These are phyloP conservation scores for Suillus alpinus DNA, from an alignment of 768 basidiomycete species.

Conservation along the genomic window DNA sequence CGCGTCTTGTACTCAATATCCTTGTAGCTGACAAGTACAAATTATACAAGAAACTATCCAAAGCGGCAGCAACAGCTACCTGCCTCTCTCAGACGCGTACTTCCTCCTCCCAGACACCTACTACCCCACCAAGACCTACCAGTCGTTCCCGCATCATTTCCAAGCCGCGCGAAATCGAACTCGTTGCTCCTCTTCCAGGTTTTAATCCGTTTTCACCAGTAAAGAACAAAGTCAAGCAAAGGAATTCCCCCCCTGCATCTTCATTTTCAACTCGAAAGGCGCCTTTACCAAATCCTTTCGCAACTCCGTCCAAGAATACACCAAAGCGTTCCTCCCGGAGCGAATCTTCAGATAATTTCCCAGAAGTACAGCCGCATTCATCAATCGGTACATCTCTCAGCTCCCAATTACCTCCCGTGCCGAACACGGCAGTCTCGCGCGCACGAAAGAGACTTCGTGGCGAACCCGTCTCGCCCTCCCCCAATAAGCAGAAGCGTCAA, in stretches of 20 bases:
- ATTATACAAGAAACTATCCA: slow-evolving; percentile 74
- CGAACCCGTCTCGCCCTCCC: slow-evolving; percentile 81
- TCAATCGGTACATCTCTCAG: slow-evolving; percentile 16
- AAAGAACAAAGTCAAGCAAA: slow-evolving; percentile 58
- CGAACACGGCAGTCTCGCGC: slow-evolving; percentile 51
- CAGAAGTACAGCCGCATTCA: slow-evolving; percentile 26
- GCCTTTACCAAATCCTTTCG: slow-evolving; percentile 39
- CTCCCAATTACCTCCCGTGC: slow-evolving; percentile 19
- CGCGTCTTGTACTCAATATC: slow-evolving; percentile 13
- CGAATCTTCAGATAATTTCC: slow-evolving; percentile 42
- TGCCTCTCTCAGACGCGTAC: slow-evolving; percentile 37
- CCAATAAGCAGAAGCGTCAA: slow-evolving; percentile 71
- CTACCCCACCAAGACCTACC: slow-evolving; percentile 33
- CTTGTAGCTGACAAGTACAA: slow-evolving; percentile 73
- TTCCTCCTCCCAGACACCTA: slow-evolving; percentile 19
- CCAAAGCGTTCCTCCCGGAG: slow-evolving; percentile 23
- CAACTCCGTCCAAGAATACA: slow-evolving; percentile 41
- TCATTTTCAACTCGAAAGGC: slow-evolving; percentile 17
- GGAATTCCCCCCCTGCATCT: slow-evolving; percentile 18
- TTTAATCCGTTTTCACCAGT: slow-evolving; percentile 81
- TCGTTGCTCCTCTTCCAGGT: slow-evolving; percentile 49
- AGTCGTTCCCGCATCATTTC: slow-evolving; percentile 34
- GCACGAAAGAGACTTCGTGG: slow-evolving; percentile 81
- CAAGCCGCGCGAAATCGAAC: slow-evolving; percentile 49
- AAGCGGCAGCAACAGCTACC: slow-evolving; percentile 32